Evolutionary conservation across 2,329 filamentous ascomycete species (phyloP), one percentile per base, ranked within the genome.

Genomic region (Sporothrix schenckii): DNA sequence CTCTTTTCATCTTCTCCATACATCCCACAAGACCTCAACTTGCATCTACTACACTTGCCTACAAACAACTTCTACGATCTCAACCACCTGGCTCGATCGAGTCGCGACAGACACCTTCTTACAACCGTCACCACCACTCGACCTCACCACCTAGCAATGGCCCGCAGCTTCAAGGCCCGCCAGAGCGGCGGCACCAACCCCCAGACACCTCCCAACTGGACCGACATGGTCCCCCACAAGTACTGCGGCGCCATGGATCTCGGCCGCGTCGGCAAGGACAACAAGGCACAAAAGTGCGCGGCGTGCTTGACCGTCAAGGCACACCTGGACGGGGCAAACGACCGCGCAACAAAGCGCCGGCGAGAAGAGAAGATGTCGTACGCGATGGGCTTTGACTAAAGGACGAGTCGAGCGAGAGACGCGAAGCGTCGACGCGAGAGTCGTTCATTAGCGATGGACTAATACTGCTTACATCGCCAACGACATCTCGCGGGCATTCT

Each of bases 171-270:
- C 67, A 72, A 72, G 27, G 19, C 69, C n/a, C 52, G 71, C 39
- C 66, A 71, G 44, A 53, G 49, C n/a, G 41, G 24, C 30, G 63
- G 54, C 27, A 52, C 60, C 14, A 65, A 69, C 21, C 58, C 54
- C 6, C 63, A 71, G 63, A 70, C 41, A 7, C 72, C 72, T 5
- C 54, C 67, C 69, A 73, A 73, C 69, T 73, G 70, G 72, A 73
- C 60, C 30, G 72, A 72, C 10, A 4, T 71, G 3, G 68, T 56
- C 16, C 70, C 52, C 13, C 72, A 72, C 70, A 70, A 73, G 56
- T 73, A 72, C 69, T 73, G 69, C 50, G 70, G 72, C 52, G 67
- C 63, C 4, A 47, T 73, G 24, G 72, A 72, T 53, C n/a, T 50
- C 4, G 72, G 72, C 67, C 72, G 70, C 63, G 27, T 10, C 14